Evolutionary conservation across 441 rosid genomes (phyloP), one percentile per base, ranked within the genome.

Genomic region (Arabidopsis hybrid): DNA sequence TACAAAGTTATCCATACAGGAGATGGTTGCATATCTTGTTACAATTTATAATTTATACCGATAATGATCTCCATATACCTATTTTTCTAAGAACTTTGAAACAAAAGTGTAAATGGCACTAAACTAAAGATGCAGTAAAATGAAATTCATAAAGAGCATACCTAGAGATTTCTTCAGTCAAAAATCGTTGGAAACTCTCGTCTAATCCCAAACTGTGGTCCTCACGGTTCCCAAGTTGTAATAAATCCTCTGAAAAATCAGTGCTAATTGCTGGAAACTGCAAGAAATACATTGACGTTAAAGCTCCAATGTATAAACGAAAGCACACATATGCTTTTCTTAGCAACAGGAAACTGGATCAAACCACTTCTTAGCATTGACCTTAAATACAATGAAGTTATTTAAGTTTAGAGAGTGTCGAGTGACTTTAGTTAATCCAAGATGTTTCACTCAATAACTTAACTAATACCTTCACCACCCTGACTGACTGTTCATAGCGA

Each of bases 201-300:
- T 77, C 66, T 70, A 93, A 71, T 56, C 90, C 87, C 71, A 82
- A 70, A 79, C 72, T 75, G 82, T 78, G 83, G 60, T 85, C 89
- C 79, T 85, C 91, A 18, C 83, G 91, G 78, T 85, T 87, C 65
- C 85, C 98, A 75, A 82, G 63, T 71, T 87, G 93, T 65, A 86
- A 74, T 63, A 87, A 82, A 72, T 85, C 91, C 72, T 84, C 78
- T 65, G 89, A 79, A 80, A 85, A 75, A 71, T 87, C 88, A 12
- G 88, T 79, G 79, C 79, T 80, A 83, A 67, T 82, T 72, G 88
- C 91, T 45, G 98, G 95, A 83, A 93, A 93, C 99, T 96, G 96
- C 86, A 88, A 84, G 59, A 71, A 80, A 83, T 46, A 56, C 42
- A 70, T 65, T 39, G 35, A 36, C 46, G 61, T 60, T 55, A 79